phyloP scores from a whole-genome alignment of 441 rosid genomes.

The Euphorbia schlechtendalii region DNA sequence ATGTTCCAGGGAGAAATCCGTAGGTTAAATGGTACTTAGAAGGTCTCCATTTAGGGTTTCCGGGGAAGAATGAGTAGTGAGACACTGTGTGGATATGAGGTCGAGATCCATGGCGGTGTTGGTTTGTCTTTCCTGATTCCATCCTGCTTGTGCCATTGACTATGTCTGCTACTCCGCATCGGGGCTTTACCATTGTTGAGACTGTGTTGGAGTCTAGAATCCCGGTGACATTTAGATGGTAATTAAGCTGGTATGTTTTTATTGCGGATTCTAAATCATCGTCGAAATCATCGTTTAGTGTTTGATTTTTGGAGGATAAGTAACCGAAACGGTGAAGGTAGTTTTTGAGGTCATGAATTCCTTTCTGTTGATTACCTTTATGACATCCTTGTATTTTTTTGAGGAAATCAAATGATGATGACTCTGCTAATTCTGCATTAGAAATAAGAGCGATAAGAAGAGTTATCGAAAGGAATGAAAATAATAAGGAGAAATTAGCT shows the following conservation, averaged over 20 bases:
- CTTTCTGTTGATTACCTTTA: slow-evolving; percentile 19
- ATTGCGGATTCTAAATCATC: slow-evolving; percentile 26
- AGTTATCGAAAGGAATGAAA: slow-evolving; percentile 2
- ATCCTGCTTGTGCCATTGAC: slow-evolving; percentile 10
- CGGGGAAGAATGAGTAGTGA: slow-evolving; percentile 20
- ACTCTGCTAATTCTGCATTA: slow-evolving; percentile 1
- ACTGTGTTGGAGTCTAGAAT: slow-evolving; percentile 20
- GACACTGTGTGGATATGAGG: slow-evolving; percentile 16
- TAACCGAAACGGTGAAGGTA: slow-evolving; percentile 22
- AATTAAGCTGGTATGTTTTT: slow-evolving; percentile 24
- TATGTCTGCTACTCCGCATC: slow-evolving; percentile 29
- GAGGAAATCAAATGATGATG: slow-evolving; percentile 18
- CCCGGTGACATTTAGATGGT: slow-evolving; percentile 22
- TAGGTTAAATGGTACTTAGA: slow-evolving; percentile 22
- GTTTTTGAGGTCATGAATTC: slow-evolving; percentile 20
- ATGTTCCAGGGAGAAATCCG: slow-evolving; percentile 9
- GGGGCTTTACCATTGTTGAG: slow-evolving; percentile 14
- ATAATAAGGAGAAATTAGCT: slow-evolving; percentile 6
- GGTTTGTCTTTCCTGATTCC: not conserved
- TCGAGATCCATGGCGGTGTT: not conserved
- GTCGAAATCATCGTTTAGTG: slow-evolving; percentile 21
- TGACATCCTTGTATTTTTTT: slow-evolving; percentile 22
- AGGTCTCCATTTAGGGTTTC: slow-evolving; percentile 17
- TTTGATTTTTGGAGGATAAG: not conserved
- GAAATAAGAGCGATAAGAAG: not conserved